Conservation (phyloP, 805 yeast species). For the Brettanomyces naardenensis region DNA sequence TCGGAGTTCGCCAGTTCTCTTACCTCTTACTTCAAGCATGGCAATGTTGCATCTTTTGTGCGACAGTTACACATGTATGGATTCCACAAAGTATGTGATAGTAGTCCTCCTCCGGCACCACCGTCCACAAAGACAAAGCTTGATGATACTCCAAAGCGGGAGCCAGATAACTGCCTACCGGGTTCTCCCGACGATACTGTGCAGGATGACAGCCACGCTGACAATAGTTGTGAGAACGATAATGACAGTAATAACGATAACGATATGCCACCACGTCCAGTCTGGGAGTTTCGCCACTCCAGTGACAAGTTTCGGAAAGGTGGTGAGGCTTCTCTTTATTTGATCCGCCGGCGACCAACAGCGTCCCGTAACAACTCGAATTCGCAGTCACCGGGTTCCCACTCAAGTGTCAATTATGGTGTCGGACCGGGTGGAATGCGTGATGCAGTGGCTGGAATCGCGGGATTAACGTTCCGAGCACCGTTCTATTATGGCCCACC, state of each 20-base stretch:
- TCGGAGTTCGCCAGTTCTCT: conserved; percentile 53
- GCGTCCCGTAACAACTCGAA: conserved; percentile 7
- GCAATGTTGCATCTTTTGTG: conserved; percentile 88
- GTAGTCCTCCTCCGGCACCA: conserved; percentile 18
- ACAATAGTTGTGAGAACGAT: conserved; percentile 15
- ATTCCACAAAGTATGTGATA: conserved; percentile 70
- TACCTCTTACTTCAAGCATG: conserved; percentile 83
- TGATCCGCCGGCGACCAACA: conserved; percentile 39
- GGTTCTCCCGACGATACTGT: conserved; percentile 7
- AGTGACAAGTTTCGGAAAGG: conserved; percentile 42
- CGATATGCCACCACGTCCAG: conserved; percentile 17
- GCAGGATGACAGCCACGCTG: conserved; percentile 12
- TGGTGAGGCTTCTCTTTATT: conserved; percentile 35
- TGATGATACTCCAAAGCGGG: neutral
- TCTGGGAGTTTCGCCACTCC: conserved; percentile 53
- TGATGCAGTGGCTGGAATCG: too few species aligned
- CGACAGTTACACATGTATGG: conserved; percentile 96
- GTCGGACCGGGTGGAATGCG: neutral
- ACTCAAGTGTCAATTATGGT: conserved; percentile 10
- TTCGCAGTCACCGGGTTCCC: neutral
- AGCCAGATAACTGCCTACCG: neutral
- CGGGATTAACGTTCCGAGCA: too few species aligned
- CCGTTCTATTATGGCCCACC: too few species aligned
- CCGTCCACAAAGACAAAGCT: conserved; percentile 1
- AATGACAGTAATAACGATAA: conserved; percentile 8